These are phyloP conservation scores for Geranomyces variabilis DNA, from an alignment of 192 early-diverging fungal genomes.

Conservation along the genomic window DNA sequence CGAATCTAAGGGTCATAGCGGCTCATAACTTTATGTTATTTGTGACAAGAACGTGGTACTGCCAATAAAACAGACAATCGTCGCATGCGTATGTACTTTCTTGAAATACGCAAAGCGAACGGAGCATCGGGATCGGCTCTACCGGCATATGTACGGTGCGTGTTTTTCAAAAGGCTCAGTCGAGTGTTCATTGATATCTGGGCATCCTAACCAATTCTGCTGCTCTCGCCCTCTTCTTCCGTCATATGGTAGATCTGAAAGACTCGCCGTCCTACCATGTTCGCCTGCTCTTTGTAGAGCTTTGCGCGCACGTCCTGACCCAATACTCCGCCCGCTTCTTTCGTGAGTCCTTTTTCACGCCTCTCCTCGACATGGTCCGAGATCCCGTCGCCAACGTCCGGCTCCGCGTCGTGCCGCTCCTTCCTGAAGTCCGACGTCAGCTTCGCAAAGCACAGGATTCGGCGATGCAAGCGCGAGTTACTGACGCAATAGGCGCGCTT, in stretches of 20 bases:
- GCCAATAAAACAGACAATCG: constrained; percentile 48
- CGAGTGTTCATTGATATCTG: neutral
- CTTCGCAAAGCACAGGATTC: constrained; percentile 36
- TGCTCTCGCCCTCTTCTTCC: too few relatives aligned
- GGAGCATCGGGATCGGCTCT: constrained; percentile 47
- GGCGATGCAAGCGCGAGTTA: constrained; percentile 28
- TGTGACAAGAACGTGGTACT: constrained; percentile 42
- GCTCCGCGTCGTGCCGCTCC: constrained; percentile 33
- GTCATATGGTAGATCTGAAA: constrained; percentile 39
- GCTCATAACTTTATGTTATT: neutral
- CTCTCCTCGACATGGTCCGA: constrained; percentile 38
- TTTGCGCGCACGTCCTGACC: constrained; percentile 29
- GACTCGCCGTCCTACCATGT: constrained; percentile 38
- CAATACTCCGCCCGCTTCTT: constrained; percentile 50
- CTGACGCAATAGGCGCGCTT: constrained; percentile 30
- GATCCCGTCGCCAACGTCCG: constrained; percentile 54
- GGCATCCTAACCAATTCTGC: constrained; percentile 16
- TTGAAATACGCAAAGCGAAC: constrained; percentile 35
- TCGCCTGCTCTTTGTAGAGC: constrained; percentile 46
- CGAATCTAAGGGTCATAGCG: neutral
- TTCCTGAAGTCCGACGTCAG: constrained; percentile 36
- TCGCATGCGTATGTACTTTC: constrained; percentile 42
- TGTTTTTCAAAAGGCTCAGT: neutral
- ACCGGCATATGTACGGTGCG: constrained; percentile 46
- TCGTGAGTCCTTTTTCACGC: constrained; percentile 35